Percentiles rank a stretch among this genome's conserved stretches.
Evolutionary conservation across 1,284 basidiomycete genomes (phyloP).

Genomic region (Agroathelia rolfsii): DNA sequence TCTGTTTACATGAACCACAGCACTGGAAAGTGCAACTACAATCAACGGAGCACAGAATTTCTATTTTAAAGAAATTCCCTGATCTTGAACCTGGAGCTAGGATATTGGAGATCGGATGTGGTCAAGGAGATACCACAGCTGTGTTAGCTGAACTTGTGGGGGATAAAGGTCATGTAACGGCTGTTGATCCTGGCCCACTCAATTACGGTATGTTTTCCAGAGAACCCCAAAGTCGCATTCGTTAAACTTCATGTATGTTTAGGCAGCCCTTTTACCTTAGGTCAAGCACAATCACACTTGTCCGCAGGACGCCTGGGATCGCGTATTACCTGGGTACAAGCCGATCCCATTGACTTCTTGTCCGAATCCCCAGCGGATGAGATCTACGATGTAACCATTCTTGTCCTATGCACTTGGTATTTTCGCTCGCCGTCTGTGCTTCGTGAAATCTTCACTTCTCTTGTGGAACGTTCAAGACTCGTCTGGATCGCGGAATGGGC

Average conservation of each 20-base stretch:
- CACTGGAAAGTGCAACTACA: slow-evolving; percentile 12
- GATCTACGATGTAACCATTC: slow-evolving; percentile 25
- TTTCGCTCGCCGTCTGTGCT: slow-evolving; percentile 26
- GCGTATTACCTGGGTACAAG: slow-evolving; percentile 28
- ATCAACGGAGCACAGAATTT: slow-evolving; percentile 28
- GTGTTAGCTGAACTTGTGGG: slow-evolving; percentile 29
- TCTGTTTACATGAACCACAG: no score
- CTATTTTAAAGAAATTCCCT: slow-evolving; percentile 24
- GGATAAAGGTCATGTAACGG: slow-evolving; percentile 26
- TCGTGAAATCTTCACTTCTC: slow-evolving; percentile 21
- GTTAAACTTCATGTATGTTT: slow-evolving; percentile 1
- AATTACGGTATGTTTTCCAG: slow-evolving; percentile 24
- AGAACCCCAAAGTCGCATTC: neutral
- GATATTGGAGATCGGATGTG: slow-evolving; percentile 33
- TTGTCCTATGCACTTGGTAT: slow-evolving; percentile 33
- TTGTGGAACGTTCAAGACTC: slow-evolving; percentile 17
- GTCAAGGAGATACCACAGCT: slow-evolving; percentile 32
- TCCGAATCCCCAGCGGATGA: slow-evolving; percentile 10
- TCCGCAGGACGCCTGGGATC: slow-evolving; percentile 22
- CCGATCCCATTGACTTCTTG: slow-evolving; percentile 25
- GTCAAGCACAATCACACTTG: slow-evolving; percentile 28
- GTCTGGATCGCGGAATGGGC: slow-evolving; percentile 31
- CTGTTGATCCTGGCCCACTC: slow-evolving; percentile 28
- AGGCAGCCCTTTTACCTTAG: slow-evolving; percentile 30
- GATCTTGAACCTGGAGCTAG: slow-evolving; percentile 21